phyloP scores from a whole-genome alignment of 2,329 filamentous ascomycete genomes.

The Fusarium floridanum region DNA sequence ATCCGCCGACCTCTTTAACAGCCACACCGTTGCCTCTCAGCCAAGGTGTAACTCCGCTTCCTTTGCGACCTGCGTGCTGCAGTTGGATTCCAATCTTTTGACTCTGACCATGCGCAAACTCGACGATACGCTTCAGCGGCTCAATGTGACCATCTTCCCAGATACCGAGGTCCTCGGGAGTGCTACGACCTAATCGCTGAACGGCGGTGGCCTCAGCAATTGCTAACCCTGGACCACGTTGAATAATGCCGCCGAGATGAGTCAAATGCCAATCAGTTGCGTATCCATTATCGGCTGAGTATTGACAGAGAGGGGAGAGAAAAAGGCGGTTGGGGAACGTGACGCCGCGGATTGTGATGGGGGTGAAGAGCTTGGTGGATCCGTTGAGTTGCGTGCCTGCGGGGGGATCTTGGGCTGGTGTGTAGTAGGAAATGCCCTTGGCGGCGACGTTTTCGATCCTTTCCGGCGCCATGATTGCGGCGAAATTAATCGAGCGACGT shows the following conservation, averaged over 20 bases:
- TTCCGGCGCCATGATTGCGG: conserved; percentile 5
- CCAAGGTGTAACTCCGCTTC: conserved; percentile 70
- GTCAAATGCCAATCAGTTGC: conserved; percentile 77
- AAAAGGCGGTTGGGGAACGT: conserved; percentile 60
- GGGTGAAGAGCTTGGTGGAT: conserved; percentile 58
- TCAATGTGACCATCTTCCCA: conserved; percentile 80
- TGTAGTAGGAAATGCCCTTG: conserved; percentile 58
- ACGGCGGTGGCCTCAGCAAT: conserved; percentile 78
- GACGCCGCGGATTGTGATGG: conserved; percentile 59
- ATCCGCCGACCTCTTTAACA: conserved; percentile 61
- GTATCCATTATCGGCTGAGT: conserved; percentile 63
- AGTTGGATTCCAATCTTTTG: conserved; percentile 81
- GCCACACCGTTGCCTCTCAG: conserved; percentile 69
- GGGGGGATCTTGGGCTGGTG: conserved; percentile 58
- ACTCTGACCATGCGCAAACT: conserved; percentile 69
- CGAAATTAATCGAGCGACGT: accelerated
- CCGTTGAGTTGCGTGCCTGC: conserved; percentile 54
- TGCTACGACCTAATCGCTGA: conserved; percentile 76
- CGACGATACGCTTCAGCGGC: conserved; percentile 67
- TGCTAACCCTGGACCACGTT: conserved; percentile 73
- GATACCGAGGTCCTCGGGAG: conserved; percentile 75
- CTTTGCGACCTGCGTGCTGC: conserved; percentile 79
- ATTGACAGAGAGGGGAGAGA: conserved; percentile 61
- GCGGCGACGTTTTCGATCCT: conserved; percentile 44
- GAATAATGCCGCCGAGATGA: conserved; percentile 79